Base-by-base conservation (phyloP, 257 asterid species). In the Ophiorrhiza pumila region DNA sequence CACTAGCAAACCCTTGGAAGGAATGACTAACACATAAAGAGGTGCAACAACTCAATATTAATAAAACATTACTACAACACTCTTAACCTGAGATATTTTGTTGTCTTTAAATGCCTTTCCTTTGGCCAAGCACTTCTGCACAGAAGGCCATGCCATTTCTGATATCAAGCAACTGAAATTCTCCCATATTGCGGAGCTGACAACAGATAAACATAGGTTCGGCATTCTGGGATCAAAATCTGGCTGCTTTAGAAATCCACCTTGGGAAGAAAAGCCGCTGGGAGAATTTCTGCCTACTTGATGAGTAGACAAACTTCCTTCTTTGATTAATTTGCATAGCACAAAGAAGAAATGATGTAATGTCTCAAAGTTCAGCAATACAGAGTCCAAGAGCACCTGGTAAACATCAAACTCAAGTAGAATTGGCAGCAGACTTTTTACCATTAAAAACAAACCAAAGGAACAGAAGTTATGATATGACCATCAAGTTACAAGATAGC, bases 321-420 rank as follows among this genome's bases (percentile, higher is more conserved):
- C 97, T 88, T 85, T 91, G 55, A 94, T 87, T 80, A 91, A 77
- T 84, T 94, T 94, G 86, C 90, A 90, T 56, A 91, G 80, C 80
- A 91, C 83, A 80, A 94, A 94, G 89, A 94, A 90, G 77, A 94
- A 91, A 79, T 94, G 97, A 80, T 90, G 99, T 67, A 91, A 85
- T 57, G 77, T 85, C 77, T 83, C 92, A 80, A 91, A 91, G 84
- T 90, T 85, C 52, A 78, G 83, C 42, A 85, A 88, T 76, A 87
- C 95, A 65, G 85, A 83, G 71, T 94, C 93, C 91, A 87, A 75
- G 69, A 84, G 93, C 74, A 88, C 93, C 99, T 94, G 97, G 67
- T 72, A 50, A 78, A 49, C 12, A 47, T 20, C 42, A 73, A 72
- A 39, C 25, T 42, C 35, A 13, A n/a, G 22, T 56, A 42, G 45